Evolutionary conservation across 179 eudicot genomes (phyloP).

Genomic region (Amaranthus tricolor): DNA sequence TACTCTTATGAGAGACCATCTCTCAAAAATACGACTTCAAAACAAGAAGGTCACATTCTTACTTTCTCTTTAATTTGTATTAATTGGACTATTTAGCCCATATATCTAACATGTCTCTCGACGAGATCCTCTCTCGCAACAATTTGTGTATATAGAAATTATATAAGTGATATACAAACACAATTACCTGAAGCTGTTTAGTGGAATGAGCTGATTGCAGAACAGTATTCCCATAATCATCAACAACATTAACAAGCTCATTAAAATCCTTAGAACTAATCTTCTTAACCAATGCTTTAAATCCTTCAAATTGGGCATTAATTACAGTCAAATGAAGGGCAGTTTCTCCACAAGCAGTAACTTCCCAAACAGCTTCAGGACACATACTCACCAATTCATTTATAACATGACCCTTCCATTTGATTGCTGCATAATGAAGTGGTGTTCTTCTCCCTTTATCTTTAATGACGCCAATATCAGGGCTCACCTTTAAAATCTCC

Average conservation of each 20-base stretch:
- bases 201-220: conserved; percentile 25
- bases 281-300: conserved; percentile 8
- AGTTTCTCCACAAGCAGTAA: conserved; percentile 31
- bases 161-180: neutral
- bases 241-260: conserved; percentile 16
- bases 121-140: too few species aligned
- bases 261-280: neutral
- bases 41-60: too few species aligned
- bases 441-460: conserved; percentile 24
- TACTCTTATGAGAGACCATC: too few species aligned
- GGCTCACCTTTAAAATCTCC: conserved; percentile 24
- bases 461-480: conserved; percentile 16
- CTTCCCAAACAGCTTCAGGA: conserved; percentile 12
- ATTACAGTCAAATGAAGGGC: conserved; percentile 32
- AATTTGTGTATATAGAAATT: too few species aligned
- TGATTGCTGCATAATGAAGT: conserved; percentile 28
- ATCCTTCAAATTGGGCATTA: conserved; percentile 26
- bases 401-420: conserved; percentile 21
- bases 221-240: conserved; percentile 23
- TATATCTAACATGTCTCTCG: too few species aligned
- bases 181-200: conserved; percentile 26
- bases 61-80: too few species aligned
- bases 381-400: conserved; percentile 14
- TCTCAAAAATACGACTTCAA: too few species aligned
- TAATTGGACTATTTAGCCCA: too few species aligned